A percentile compares a stretch with the other conserved stretches of the same genome.
These are phyloP conservation scores for Coemansia sp. DNA, from an alignment of 192 early-diverging fungal genomes.

Conservation along the genomic window DNA sequence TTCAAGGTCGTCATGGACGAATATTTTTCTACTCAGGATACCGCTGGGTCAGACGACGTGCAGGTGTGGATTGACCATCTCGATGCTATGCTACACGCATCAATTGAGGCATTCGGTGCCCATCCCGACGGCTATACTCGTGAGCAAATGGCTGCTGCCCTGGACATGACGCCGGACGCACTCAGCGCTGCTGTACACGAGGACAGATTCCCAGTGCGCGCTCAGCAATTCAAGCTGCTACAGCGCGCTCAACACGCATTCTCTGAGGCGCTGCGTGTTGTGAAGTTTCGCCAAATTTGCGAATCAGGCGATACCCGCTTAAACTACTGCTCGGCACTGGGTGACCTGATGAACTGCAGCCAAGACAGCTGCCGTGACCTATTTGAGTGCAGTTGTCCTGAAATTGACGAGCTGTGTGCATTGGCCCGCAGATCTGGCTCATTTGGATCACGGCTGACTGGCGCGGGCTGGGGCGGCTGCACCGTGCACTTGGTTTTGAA, in stretches of 20 bases:
- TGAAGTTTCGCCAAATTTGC: conserved; percentile 48
- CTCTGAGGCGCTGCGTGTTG: conserved; percentile 73
- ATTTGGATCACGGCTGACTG: conserved; percentile 82
- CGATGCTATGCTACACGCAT: conserved; percentile 22
- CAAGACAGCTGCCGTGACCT: conserved; percentile 78
- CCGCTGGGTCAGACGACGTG: conserved; percentile 6
- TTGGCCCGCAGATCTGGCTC: conserved; percentile 69
- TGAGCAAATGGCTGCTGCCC: conserved; percentile 37
- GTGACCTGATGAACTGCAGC: conserved; percentile 86
- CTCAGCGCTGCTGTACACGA: conserved; percentile 53
- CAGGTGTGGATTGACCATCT: conserved; percentile 39
- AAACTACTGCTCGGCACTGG: conserved; percentile 58
- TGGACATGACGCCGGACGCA: conserved; percentile 44
- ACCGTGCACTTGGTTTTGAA: conserved; percentile 75
- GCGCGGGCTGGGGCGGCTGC: conserved; percentile 94
- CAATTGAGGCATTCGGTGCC: conserved; percentile 14
- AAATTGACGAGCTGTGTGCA: conserved; percentile 75
- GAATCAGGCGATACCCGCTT: conserved; percentile 22
- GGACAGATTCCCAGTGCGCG: conserved; percentile 57
- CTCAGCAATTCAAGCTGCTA: conserved; percentile 71
- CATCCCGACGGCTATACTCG: conserved; percentile 37
- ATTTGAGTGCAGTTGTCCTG: conserved; percentile 81
- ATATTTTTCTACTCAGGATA: conserved; percentile 23
- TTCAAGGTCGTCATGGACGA: conserved; percentile 51
- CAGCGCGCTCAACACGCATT: conserved; percentile 83